Evolutionary conservation across 139 green algal species (phyloP).

Genomic region (Chlamydomonas incerta): DNA sequence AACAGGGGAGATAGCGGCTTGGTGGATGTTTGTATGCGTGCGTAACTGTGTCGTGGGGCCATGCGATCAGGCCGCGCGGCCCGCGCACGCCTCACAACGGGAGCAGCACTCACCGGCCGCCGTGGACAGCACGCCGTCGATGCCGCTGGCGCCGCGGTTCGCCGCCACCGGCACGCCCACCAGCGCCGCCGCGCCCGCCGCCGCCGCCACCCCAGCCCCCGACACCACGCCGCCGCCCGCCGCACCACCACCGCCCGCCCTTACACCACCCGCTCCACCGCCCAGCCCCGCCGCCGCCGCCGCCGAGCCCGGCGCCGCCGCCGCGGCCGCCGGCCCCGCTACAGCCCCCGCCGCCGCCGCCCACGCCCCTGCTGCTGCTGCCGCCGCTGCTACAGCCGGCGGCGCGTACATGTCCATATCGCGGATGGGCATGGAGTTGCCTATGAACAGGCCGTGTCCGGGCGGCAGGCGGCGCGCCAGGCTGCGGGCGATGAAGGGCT

Average conservation of each 20-base stretch:
- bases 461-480: slow-evolving; percentile 66
- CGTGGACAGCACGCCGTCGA: slow-evolving; percentile 95
- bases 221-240: neutral
- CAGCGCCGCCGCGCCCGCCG: neutral
- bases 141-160: slow-evolving; percentile 96
- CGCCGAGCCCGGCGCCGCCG: no score
- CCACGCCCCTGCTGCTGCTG: neutral
- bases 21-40: no score
- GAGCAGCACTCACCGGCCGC: slow-evolving; percentile 63
- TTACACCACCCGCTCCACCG: no score
- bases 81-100: no score
- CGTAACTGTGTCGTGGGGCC: no score
- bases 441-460: slow-evolving; percentile 91
- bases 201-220: neutral
- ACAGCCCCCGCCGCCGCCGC: no score
- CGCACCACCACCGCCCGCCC: neutral
- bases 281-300: neutral
- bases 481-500: slow-evolving; percentile 76
- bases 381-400: neutral
- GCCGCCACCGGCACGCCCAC: slow-evolving; percentile 74
- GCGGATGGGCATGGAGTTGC: slow-evolving; percentile 98
- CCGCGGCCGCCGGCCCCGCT: neutral
- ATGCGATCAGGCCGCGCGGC: no score
- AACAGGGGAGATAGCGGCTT: no score
- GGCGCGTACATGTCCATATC: slow-evolving; percentile 96